Base-by-base conservation (phyloP, 2,329 filamentous ascomycete genomes). In the Diaporthe velutina region DNA sequence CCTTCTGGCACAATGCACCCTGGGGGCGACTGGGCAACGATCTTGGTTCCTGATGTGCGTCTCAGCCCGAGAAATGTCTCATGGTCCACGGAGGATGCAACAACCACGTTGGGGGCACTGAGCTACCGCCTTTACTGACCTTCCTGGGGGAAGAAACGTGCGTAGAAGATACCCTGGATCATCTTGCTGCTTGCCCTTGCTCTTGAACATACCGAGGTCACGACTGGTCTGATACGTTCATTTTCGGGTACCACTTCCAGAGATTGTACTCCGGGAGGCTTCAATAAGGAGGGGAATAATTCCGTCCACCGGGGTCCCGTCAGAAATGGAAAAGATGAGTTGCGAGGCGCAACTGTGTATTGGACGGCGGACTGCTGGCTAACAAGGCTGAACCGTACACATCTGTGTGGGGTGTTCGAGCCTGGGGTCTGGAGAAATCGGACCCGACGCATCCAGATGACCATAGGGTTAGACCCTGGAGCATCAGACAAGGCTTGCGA, bases 101-200 rank as follows among this genome's bases (percentile, higher is more conserved):
- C 7, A 3, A 19, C 2, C 22, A 52, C n/a, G 19, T 10, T 40
- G 45, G 10, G 33, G 33, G n/a, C 12, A 19, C 25, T 4, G 12
- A 52, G 17, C 2, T n/a, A n/a, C 17, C 30, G 22, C n/a, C 13
- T 55, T 54, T 33, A 72, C 79, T 78, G 82, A 91, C 91, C 92
- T 86, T 92, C 88, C 79, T 91, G 86, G 22, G 91, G 90, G 77
- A 93, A 89, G 83, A 94, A 94, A 61, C 91, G 87, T 66, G 92
- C 91, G 81, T 93, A 93, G 79, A 93, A 93, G 74, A 94, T 93
- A 78, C 90, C 91, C 80, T 92, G 90, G 71, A 94, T 93, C 90
- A 93, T 92, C 67, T 66, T 75, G 71, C 40, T 70, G 30, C 54
- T 45, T 54, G 68, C 40, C 71, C 61, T 55, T 70, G 71, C 33